Base-by-base conservation (phyloP, 1,284 basidiomycete species). In the Naganishia liquefaciens region DNA sequence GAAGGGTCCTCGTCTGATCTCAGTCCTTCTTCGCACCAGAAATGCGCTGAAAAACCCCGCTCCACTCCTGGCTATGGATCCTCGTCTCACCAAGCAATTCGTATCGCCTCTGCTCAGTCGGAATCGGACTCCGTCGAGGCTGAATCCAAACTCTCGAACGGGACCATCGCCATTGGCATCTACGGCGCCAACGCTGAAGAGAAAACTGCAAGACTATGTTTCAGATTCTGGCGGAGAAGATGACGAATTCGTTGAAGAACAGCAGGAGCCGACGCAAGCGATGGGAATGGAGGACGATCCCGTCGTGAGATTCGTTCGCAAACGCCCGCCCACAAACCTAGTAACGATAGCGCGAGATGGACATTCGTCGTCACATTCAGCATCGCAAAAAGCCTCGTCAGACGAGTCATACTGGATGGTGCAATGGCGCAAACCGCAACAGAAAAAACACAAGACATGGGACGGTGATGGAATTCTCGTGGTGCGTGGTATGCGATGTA, bases 401-500 rank as follows among this genome's bases (percentile, higher is more conserved):
- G 55, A 60, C 25, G 64, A 65, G 39, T 53, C 62, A 15, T 79
- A 74, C 58, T 79, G 69, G 57, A 71, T 72, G 25, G 76, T 77
- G 1, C 76, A 77, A 63, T 79, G 76, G 78, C 64, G 78, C 23
- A 79, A 77, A 66, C 78, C 78, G 3, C 78, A 79, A 66, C 70
- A 71, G 57, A 78, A 76, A 66, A 77, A 78, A 71, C 75, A 75
- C 52, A 61, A 79, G 68, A 80, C 79, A 2, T 80, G 79, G 79
- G 79, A 80, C 54, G 78, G 77, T 3, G 79, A 80, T 65, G 79
- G 75, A 80, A 65, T 84, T 81, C 69, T 81, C 70, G 72, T 87
- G 84, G 62, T 88, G 83, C 19, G 85, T 82, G 75, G 85, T 75
- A 68, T 74, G 71, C 65, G 81, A 79, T 70, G 77, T 44, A 54